phyloP scores from a whole-genome alignment of 345 rosid species.

The Linum lewisii region DNA sequence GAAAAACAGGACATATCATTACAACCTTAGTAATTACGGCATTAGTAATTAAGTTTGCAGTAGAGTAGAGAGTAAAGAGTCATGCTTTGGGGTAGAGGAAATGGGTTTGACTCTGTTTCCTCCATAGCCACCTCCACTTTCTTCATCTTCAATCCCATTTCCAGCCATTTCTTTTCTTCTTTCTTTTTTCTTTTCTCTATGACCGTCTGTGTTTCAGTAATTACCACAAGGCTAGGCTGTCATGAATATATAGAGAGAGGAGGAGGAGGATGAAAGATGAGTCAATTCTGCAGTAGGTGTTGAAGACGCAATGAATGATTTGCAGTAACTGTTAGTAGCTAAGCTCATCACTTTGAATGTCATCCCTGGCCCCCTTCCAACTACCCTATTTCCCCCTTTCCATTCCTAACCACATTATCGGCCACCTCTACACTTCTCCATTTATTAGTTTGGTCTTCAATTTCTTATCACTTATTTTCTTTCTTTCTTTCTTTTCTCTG shows the following conservation, averaged over 20 bases:
- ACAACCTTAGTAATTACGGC: not conserved
- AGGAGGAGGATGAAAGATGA: too few relatives aligned
- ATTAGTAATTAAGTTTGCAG: too few relatives aligned
- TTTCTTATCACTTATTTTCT: too few relatives aligned
- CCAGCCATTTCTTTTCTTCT: conserved; percentile 21
- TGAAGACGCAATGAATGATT: not conserved
- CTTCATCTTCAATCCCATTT: conserved; percentile 14
- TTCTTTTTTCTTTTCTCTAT: too few relatives aligned
- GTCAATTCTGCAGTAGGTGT: not conserved
- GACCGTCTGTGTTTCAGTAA: not conserved
- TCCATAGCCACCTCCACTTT: conserved; percentile 8
- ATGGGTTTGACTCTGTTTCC: conserved; percentile 16
- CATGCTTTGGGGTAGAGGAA: conserved; percentile 16
- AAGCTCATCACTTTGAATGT: too few relatives aligned
- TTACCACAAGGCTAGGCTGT: not conserved
- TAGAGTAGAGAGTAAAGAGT: not conserved
- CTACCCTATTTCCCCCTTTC: not conserved
- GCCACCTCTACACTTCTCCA: not conserved
- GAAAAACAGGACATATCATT: not conserved
- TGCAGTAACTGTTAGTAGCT: too few relatives aligned
- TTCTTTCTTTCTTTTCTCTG: too few relatives aligned
- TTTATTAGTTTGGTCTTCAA: not conserved
- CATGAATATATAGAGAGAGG: not conserved
- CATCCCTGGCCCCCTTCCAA: not conserved
- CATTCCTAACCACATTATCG: not conserved